Percentiles rank a stretch among this genome's conserved stretches.
Conservation (phyloP, 2,329 filamentous ascomycete genomes). For the Venturia pyrina region DNA sequence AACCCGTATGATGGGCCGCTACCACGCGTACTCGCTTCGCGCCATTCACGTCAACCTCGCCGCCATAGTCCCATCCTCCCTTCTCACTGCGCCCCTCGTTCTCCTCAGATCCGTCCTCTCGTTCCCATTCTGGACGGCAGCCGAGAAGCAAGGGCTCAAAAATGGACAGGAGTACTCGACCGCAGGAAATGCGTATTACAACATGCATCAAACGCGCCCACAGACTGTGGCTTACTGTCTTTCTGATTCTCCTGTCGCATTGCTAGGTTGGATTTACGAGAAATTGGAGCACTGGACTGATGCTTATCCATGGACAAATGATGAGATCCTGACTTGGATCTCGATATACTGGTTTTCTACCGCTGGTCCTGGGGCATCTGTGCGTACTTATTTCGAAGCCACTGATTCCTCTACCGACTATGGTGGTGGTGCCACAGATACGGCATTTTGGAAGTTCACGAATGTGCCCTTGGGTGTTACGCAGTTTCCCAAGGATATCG, state of each 20-base stretch:
- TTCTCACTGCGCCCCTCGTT: constrained; percentile 41
- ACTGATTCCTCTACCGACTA: constrained; percentile 29
- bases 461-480: constrained; percentile 40
- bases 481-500: constrained; percentile 50
- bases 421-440: neutral
- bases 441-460: constrained; percentile 9
- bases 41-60: constrained; percentile 55
- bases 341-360: constrained; percentile 62
- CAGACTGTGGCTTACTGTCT: constrained; percentile 63
- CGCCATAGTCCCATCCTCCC: constrained; percentile 37
- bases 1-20: constrained; percentile 49
- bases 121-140: constrained; percentile 20
- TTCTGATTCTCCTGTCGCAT: constrained; percentile 57
- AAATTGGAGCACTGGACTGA: constrained; percentile 73
- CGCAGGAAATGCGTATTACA: constrained; percentile 49
- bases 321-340: constrained; percentile 68
- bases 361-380: constrained; percentile 57
- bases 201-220: constrained; percentile 56
- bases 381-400: constrained; percentile 64
- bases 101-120: neutral
- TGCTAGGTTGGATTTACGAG: constrained; percentile 59
- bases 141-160: constrained; percentile 42
- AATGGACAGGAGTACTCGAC: constrained; percentile 47
- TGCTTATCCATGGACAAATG: constrained; percentile 60
- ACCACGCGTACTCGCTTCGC: constrained; percentile 47